phyloP scores from a whole-genome alignment of 108 stramenopile species.

The Nitzschia inconspicua region DNA sequence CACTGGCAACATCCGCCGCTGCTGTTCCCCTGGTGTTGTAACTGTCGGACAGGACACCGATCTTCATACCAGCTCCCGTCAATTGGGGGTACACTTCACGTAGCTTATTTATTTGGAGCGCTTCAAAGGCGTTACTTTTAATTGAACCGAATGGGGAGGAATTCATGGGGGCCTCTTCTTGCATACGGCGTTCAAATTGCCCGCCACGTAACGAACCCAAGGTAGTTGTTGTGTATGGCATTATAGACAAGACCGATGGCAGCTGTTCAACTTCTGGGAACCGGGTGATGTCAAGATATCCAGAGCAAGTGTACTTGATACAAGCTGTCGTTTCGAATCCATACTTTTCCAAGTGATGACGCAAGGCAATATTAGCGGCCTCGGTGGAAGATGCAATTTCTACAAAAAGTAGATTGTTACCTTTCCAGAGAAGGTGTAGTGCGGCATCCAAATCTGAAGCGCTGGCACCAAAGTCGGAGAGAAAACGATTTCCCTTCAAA shows the following conservation, averaged over 20 bases:
- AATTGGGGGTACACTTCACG: conserved; percentile 3
- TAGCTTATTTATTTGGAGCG: neutral
- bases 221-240: too few species aligned
- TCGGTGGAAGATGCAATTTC: neutral
- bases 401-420: neutral
- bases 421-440: neutral
- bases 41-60: conserved; percentile 29
- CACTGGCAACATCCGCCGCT: conserved; percentile 14
- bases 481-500: neutral
- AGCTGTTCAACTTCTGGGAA: neutral
- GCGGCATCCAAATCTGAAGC: neutral
- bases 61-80: conserved; percentile 12
- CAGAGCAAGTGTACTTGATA: neutral
- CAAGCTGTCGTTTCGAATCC: neutral
- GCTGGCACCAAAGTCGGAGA: neutral
- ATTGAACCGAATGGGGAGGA: neutral
- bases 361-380: neutral
- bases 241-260: too few species aligned
- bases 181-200: too few species aligned
- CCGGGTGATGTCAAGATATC: neutral
- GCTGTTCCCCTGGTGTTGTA: neutral
- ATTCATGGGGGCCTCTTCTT: neutral
- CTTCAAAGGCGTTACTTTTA: conserved; percentile 1
- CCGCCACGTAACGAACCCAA: too few species aligned
- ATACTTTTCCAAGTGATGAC: neutral